Conservation (phyloP, 352 stramenopile genomes). For the Phytophthora parvispora region DNA sequence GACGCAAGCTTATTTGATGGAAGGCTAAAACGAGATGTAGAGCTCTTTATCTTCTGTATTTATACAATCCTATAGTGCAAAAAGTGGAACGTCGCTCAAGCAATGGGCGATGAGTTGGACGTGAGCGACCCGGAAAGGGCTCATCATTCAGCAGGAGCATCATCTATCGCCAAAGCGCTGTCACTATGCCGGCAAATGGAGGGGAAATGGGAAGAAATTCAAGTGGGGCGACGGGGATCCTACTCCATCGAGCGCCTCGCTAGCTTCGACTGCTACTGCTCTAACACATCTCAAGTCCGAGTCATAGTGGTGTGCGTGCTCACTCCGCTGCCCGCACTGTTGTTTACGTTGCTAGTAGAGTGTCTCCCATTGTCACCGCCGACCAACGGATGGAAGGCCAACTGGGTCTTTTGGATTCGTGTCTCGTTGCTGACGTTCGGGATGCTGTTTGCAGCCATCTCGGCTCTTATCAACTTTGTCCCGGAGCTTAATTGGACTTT, state of each 20-base stretch:
- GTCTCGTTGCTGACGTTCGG: background rate
- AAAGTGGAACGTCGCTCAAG: no score
- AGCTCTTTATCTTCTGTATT: no score
- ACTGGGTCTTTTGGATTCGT: slow-evolving; percentile 20
- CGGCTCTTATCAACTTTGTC: background rate
- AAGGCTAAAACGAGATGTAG: no score
- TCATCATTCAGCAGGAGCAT: no score
- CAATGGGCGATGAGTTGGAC: no score
- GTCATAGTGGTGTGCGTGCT: slow-evolving; percentile 4
- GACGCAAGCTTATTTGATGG: background rate
- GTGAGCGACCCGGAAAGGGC: no score
- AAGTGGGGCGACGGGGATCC: slow-evolving; percentile 17
- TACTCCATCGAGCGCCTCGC: slow-evolving; percentile 22
- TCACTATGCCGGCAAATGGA: background rate
- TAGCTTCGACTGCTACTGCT: slow-evolving; percentile 6
- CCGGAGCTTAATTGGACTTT: background rate
- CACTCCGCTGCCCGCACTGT: slow-evolving; percentile 9
- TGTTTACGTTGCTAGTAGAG: slow-evolving; percentile 7
- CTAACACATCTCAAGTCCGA: background rate
- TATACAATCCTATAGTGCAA: no score
- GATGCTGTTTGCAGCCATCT: slow-evolving; percentile 1
- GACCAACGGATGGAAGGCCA: slow-evolving; percentile 9
- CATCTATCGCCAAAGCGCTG: no score
- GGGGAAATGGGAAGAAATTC: slow-evolving; percentile 14
- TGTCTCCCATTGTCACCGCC: slow-evolving; percentile 4